These are phyloP conservation scores for Hypoxylon sp. DNA, from an alignment of 2,329 filamentous ascomycete genomes.

Conservation along the genomic window DNA sequence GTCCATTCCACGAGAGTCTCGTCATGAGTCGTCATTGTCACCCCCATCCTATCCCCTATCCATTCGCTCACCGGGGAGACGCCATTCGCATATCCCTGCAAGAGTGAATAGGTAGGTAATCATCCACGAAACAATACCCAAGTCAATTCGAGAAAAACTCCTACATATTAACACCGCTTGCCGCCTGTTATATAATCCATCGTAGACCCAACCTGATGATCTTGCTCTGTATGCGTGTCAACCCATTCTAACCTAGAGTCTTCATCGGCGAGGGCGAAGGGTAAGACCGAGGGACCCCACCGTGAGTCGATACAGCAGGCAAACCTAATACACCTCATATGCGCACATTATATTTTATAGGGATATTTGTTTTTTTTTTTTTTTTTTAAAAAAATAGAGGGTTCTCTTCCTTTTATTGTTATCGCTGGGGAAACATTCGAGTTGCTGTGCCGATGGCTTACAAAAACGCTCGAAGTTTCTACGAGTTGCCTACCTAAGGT, in stretches of 20 bases:
- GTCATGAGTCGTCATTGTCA: conserved; percentile 9
- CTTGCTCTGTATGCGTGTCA: background rate
- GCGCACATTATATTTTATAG: background rate
- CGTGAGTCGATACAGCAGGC: conserved; percentile 18
- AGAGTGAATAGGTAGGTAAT: conserved; percentile 11
- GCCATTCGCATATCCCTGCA: conserved; percentile 9
- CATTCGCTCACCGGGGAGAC: background rate
- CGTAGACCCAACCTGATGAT: background rate
- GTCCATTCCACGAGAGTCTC: conserved; percentile 7
- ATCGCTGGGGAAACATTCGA: background rate
- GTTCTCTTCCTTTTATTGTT: background rate
- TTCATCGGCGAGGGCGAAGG: background rate
- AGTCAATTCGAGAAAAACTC: conserved; percentile 26
- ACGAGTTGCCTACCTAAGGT: conserved; percentile 36
- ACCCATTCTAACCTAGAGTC: background rate
- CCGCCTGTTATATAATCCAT: conserved; percentile 24
- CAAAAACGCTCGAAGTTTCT: conserved; percentile 20
- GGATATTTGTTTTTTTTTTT: too few relatives aligned
- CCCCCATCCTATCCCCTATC: background rate
- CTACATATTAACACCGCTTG: conserved; percentile 24
- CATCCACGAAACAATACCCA: conserved; percentile 15
- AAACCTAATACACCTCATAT: conserved; percentile 19
- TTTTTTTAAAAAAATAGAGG: background rate
- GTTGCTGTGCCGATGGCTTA: conserved; percentile 8
- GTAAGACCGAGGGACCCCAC: conserved; percentile 22